Percentiles rank a stretch among this genome's conserved stretches.
Conservation (phyloP, 768 basidiomycete species). For the Lepiota brunneoincarnata region DNA sequence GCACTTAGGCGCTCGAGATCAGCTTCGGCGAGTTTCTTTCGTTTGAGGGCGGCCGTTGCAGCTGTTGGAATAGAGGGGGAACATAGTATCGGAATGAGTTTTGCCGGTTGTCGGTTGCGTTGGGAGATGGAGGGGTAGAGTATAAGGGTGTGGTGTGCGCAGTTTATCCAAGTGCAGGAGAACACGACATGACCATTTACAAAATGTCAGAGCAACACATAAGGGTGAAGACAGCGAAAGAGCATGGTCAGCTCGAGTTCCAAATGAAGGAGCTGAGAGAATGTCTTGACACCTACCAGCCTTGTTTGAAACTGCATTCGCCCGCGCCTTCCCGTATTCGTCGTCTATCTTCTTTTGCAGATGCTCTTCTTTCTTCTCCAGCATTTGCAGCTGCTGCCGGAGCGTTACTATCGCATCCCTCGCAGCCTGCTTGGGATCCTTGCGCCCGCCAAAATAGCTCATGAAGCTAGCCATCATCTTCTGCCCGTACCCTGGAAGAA, state of each 20-base stretch:
- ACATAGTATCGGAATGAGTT: neutral
- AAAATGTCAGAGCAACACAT: neutral
- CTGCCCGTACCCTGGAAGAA: neutral
- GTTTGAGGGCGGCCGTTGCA: conserved; percentile 85
- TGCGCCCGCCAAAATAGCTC: conserved; percentile 85
- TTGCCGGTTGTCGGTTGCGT: neutral
- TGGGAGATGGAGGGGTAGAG: neutral
- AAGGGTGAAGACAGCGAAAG: neutral
- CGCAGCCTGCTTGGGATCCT: conserved; percentile 80
- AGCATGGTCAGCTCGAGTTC: neutral
- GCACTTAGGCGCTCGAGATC: conserved; percentile 86
- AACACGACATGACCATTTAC: neutral
- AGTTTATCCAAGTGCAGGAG: neutral
- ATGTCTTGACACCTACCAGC: conserved; percentile 55
- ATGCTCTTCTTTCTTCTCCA: conserved; percentile 99
- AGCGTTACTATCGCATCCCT: conserved; percentile 92
- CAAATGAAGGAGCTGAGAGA: neutral
- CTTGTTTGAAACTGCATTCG: conserved; percentile 93
- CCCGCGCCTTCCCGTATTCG: conserved; percentile 86
- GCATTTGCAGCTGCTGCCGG: conserved; percentile 91
- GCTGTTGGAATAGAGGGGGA: conserved; percentile 43
- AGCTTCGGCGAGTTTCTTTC: conserved; percentile 87
- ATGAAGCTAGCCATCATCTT: conserved; percentile 75
- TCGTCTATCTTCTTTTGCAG: conserved; percentile 96
- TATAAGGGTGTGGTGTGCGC: neutral